Base-by-base conservation (phyloP, 2,329 filamentous ascomycete genomes). In the Sporothrix schenckii region DNA sequence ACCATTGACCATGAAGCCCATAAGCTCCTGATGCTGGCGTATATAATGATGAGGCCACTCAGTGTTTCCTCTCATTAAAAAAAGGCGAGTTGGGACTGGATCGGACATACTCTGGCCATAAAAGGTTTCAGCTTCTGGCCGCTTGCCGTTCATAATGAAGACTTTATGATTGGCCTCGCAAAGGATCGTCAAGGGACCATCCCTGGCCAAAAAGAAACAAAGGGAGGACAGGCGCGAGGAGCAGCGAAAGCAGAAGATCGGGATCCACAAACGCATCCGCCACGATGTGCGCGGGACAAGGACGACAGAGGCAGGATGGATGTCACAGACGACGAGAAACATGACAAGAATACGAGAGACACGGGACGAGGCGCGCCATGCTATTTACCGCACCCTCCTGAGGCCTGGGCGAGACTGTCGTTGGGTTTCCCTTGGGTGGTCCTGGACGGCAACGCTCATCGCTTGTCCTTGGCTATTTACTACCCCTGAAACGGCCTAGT, bases 401-500 rank as follows among this genome's bases (percentile, higher is more conserved):
- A 56, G 16, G 52, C 50, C 52, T 56, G 66, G 63, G 47, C 24
- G 44, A 65, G 27, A 34, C 61, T 65, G 41, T 49, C 24, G 9
- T 34, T 50, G 24, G 13, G 44, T 30, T 50, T 21, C 56, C 34
- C 54, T 39, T 41, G 13, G 44, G 44, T 47, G 44, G 16, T 39
- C 34, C 19, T 60, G 34, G 21, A 19, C 10, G 16, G 13, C n/a
- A 66, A 47, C 47, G 39, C 3, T 30, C 4, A 27, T 11, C 27
- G 49, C 9, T 41, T 19, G 47, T 19, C 4, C 7, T 7, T 41
- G 58, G 58, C 58, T 61, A 61, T 61, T 24, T 44, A 44, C 63
- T 66, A 66, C 47, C 61, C 61, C 63, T 66, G 63, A 53, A 66
- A 53, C 30, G 47, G 47, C 10, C 63, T 53, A 53, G 63, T 66